Percentiles rank a stretch among this genome's conserved stretches.
Conservation (phyloP, 140 eudicot genomes). For the Cichorium intybus region DNA sequence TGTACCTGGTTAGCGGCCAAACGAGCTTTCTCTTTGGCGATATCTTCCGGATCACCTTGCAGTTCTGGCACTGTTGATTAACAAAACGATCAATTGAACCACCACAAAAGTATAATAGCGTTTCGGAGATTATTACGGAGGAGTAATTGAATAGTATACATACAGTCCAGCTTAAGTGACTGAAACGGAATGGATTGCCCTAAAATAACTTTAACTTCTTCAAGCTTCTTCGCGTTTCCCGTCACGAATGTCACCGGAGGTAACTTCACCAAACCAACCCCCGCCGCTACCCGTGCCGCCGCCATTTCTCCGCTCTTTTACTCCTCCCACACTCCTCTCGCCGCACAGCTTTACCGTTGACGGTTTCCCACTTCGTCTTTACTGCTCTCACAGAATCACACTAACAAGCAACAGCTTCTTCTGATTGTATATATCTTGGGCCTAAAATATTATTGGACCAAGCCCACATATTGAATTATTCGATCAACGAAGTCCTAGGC, state of each 20-base stretch:
- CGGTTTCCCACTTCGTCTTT: background rate
- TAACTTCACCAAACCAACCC: slow-evolving; percentile 36
- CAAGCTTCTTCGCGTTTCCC: slow-evolving; percentile 90
- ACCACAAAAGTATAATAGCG: background rate
- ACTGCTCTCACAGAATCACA: background rate
- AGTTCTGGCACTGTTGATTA: slow-evolving; percentile 65
- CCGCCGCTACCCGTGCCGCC: slow-evolving; percentile 36
- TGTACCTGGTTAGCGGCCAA: slow-evolving; percentile 75
- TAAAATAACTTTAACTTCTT: slow-evolving; percentile 81
- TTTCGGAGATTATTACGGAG: background rate
- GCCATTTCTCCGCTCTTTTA: slow-evolving; percentile 34
- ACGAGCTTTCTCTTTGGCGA: slow-evolving; percentile 89
- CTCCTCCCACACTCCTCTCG: background rate
- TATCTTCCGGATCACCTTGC: slow-evolving; percentile 93
- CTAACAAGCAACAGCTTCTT: background rate
- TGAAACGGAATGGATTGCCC: slow-evolving; percentile 84
- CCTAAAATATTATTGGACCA: background rate
- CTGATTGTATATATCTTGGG: background rate
- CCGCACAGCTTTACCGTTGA: background rate
- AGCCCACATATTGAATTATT: background rate
- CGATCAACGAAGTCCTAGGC: no score
- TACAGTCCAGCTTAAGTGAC: slow-evolving; percentile 83
- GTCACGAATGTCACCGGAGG: slow-evolving; percentile 88
- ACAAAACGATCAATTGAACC: background rate
- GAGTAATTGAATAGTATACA: background rate